phyloP scores from a whole-genome alignment of 768 basidiomycete species.

The Leccinellum rugosiceps region DNA sequence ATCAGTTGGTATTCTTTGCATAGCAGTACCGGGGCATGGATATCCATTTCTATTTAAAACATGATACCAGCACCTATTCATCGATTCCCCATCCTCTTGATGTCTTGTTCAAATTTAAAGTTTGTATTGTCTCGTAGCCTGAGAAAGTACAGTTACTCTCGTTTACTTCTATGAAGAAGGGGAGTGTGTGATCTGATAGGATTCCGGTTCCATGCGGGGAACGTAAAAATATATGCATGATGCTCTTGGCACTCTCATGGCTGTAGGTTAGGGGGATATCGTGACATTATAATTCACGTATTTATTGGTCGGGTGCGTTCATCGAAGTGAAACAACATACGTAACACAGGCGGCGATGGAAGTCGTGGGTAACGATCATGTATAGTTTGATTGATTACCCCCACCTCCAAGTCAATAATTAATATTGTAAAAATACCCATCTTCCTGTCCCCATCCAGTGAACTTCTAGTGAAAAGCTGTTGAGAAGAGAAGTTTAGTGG shows the following conservation, averaged over 20 bases:
- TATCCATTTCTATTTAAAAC: constrained; percentile 1
- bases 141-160: not conserved
- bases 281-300: not conserved
- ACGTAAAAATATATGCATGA: not conserved
- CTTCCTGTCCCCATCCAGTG: not conserved
- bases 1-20: not conserved
- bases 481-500: not conserved
- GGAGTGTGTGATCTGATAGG: too few species aligned
- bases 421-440: not conserved
- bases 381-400: not conserved
- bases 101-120: not conserved
- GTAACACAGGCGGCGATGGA: not conserved
- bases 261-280: too few species aligned
- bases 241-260: not conserved
- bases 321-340: not conserved
- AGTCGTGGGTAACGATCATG: not conserved
- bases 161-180: not conserved
- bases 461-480: not conserved
- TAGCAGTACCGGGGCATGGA: not conserved
- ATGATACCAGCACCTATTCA: not conserved
- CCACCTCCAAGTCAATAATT: too few species aligned
- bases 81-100: not conserved
- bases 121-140: constrained; percentile 1
- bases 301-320: not conserved
- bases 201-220: not conserved